Evolutionary conservation across 352 stramenopile species (phyloP), one percentile per base, ranked within the genome.

Genomic region (Pythium aphanidermatum): DNA sequence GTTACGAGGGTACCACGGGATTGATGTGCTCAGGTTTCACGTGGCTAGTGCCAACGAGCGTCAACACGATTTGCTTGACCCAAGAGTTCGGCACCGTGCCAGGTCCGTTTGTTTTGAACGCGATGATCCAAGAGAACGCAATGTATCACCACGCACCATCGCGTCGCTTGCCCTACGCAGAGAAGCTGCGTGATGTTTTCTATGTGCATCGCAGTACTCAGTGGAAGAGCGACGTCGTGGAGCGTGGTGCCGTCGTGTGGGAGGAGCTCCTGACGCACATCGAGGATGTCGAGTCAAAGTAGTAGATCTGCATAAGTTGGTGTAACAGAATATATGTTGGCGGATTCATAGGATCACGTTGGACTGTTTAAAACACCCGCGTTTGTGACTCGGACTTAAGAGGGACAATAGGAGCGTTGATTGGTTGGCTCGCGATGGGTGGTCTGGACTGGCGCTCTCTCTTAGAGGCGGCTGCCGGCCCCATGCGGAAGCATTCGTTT

Each of bases 61-160:
- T 58, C 11, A 21, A 59, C 28, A 51, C 35, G 40, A 46, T 86
- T 8, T 50, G 76, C 16, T 20, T 83, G 1, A 68, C 61, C 40
- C 76, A 89, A 52, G 78, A 88, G 42, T 88, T 91, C 24, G 79
- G 79, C n/a, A 92, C 79, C 2, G 60, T 80, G 33, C 54, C 63
- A 11, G 62, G 65, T 20, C 29, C 76, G 24, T 74, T 82, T 30
- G 68, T 92, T 13, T 46, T 89, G 17, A 76, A 77, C 11, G 72
- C 70, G 8, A 46, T 85, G 55, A 19, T 73, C 8, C 58, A 83
- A 20, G 77, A 92, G 52, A 87, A 92, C 36, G 44, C 64, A 12
- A 60, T 78, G 42, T 86, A 63, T 42, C 55, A 83, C 23, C 51
- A 79, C 28, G 63, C 46, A 4, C 55, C 66, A 7, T 56, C 50